phyloP scores from a whole-genome alignment of 805 yeast species.

The Metschnikowia lachancei region DNA sequence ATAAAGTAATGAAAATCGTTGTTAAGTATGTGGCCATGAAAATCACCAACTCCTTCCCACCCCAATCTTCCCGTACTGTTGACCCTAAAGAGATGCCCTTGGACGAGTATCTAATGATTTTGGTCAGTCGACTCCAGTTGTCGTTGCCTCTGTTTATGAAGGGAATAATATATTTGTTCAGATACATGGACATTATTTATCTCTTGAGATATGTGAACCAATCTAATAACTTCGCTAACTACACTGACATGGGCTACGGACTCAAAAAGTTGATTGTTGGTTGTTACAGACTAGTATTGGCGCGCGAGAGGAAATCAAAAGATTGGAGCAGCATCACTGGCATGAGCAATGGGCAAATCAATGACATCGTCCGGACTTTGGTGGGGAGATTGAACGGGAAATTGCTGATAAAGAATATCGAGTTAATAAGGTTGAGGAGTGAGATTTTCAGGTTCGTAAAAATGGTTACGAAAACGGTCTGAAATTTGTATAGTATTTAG shows the following conservation, averaged over 20 bases:
- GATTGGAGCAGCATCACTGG: slow-evolving; percentile 41
- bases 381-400: slow-evolving; percentile 42
- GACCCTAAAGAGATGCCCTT: slow-evolving; percentile 34
- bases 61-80: slow-evolving; percentile 29
- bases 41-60: slow-evolving; percentile 44
- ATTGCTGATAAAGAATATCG: slow-evolving; percentile 36
- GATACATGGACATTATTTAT: slow-evolving; percentile 47
- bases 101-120: slow-evolving; percentile 39
- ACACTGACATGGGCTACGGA: slow-evolving; percentile 44
- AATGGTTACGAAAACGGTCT: slow-evolving; percentile 35
- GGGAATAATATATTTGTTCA: slow-evolving; percentile 41
- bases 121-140: slow-evolving; percentile 37
- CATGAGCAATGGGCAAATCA: slow-evolving; percentile 34
- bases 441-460: slow-evolving; percentile 43
- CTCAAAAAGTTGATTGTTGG: slow-evolving; percentile 42
- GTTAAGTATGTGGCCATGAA: slow-evolving; percentile 44
- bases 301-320: slow-evolving; percentile 27
- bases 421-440: slow-evolving; percentile 35
- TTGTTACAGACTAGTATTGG: slow-evolving; percentile 39
- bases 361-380: slow-evolving; percentile 34
- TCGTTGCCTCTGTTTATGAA: slow-evolving; percentile 38
- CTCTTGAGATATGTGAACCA: slow-evolving; percentile 45
- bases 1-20: slow-evolving; percentile 40
- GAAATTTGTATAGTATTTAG: not conserved
- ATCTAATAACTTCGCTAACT: slow-evolving; percentile 43